Conservation (phyloP, 2,329 filamentous ascomycete species). For the Diaporthe longicolla region DNA sequence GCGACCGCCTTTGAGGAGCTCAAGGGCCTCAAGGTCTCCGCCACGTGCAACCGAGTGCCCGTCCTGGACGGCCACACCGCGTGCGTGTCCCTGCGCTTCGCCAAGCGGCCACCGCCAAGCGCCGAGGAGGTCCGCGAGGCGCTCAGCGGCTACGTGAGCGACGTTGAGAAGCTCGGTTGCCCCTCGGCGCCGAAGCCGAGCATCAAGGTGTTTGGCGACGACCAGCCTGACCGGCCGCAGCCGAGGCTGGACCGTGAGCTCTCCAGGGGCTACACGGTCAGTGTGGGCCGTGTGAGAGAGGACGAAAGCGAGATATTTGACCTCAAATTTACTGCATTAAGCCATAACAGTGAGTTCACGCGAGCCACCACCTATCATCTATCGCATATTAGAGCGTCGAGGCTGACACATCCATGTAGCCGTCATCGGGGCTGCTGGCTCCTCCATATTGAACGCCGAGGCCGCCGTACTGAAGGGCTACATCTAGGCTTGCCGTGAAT, state of each 20-base stretch:
- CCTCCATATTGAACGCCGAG: slow-evolving; percentile 94
- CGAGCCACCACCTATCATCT: not conserved
- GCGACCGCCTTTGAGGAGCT: slow-evolving; percentile 84
- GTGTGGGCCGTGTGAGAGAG: slow-evolving; percentile 87
- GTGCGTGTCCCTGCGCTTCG: slow-evolving; percentile 91
- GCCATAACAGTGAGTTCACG: slow-evolving; percentile 75
- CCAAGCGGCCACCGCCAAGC: slow-evolving; percentile 79
- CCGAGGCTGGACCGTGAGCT: slow-evolving; percentile 91
- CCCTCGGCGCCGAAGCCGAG: slow-evolving; percentile 86
- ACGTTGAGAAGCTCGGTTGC: slow-evolving; percentile 87
- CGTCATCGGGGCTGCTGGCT: slow-evolving; percentile 95
- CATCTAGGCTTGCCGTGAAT: slow-evolving; percentile 61
- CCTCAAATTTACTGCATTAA: slow-evolving; percentile 93
- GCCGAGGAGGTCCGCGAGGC: slow-evolving; percentile 84
- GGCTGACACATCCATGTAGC: slow-evolving; percentile 60
- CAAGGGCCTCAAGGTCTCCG: slow-evolving; percentile 80
- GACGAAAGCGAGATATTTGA: slow-evolving; percentile 93
- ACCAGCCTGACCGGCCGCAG: slow-evolving; percentile 91
- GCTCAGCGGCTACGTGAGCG: slow-evolving; percentile 83
- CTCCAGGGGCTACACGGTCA: slow-evolving; percentile 89
- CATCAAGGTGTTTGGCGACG: slow-evolving; percentile 81
- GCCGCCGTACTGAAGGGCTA: slow-evolving; percentile 92
- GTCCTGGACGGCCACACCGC: slow-evolving; percentile 96
- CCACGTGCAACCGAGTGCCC: slow-evolving; percentile 93
- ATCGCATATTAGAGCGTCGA: slow-evolving; percentile 6